Evolutionary conservation across 139 green algal species (phyloP), one percentile per base, ranked within the genome.

Genomic region (Auxenochlorella protothecoides): DNA sequence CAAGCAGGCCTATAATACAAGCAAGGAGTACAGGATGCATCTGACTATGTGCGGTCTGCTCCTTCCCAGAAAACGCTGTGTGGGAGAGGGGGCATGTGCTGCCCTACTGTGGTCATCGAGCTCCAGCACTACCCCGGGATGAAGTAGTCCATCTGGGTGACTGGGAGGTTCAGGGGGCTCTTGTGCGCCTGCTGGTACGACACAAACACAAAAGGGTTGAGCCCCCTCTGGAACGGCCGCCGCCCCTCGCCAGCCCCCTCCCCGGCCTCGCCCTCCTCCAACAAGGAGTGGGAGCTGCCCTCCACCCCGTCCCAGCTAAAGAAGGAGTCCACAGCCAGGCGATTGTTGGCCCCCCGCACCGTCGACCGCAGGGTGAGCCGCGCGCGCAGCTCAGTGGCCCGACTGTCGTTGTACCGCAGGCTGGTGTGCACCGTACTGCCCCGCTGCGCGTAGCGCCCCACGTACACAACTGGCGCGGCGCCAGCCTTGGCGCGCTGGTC

Each of bases 101-200:
- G 27, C 27, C 27, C 27, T 44, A 0, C 27, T 44, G 27, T 44
- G 27, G 27, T 44, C 27, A 44, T 44, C 27, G 27, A 44, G 27
- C 57, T 15, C 57, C 9, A 62, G 57, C 57, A 11, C 57, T 62
- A 93, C 2, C 88, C 88, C 51, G 88, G 76, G 2, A 92, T 65
- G 52, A 74, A 94, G 27, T 85, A 83, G 69, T 96, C 90, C 90
- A 96, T 93, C 66, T 88, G 67, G n/a, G 71, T 63, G 6, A 88
- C 68, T 3, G 84, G 72, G 72, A 87, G 61, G 77, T 97, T 97
- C 3, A 96, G 64, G 3, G 75, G 5, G n/a, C 56, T 74, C 4
- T 65, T 81, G 15, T 75, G 15, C 11, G 92, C 79, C 2, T 86
- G 70, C 5, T 88, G 76, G 84, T 84, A 92, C 3, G 87, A 77